These are phyloP conservation scores for Ulota crispa DNA, from an alignment of 225 moss, liverwort and hornwort genomes.

Conservation along the genomic window DNA sequence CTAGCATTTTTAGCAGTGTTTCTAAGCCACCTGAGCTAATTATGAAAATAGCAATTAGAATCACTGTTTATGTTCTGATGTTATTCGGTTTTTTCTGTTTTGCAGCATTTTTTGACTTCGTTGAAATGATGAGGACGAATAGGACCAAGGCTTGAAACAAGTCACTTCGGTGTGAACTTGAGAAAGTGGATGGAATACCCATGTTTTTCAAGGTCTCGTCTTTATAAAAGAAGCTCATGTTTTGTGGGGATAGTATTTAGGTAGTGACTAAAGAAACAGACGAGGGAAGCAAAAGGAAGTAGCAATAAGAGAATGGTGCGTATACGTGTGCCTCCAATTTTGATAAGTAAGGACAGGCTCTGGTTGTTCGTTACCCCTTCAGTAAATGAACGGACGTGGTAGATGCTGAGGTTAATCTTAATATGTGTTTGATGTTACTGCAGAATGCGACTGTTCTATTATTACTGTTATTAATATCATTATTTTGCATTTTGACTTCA, in stretches of 20 bases:
- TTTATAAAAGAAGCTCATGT: conserved; percentile 12
- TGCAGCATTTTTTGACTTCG: conserved; percentile 92
- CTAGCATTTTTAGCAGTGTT: no score
- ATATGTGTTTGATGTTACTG: no score
- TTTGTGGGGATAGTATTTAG: conserved; percentile 26
- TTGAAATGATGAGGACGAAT: conserved; percentile 81
- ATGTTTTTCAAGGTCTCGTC: conserved; percentile 3
- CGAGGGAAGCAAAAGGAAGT: conserved; percentile 11
- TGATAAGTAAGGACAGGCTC: neutral
- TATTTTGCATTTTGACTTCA: no score
- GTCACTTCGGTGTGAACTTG: neutral
- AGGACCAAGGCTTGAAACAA: conserved; percentile 39
- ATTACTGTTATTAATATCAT: neutral
- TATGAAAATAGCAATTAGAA: no score
- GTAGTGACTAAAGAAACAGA: conserved; percentile 6
- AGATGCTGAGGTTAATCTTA: conserved; percentile 7
- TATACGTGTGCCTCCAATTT: conserved; percentile 21
- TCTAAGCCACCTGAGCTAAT: no score
- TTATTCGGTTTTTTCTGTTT: conserved; percentile 24
- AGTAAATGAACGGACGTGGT: neutral
- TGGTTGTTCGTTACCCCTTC: no score
- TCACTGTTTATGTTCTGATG: conserved; percentile 23
- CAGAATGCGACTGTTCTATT: neutral
- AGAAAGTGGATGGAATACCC: conserved; percentile 11
- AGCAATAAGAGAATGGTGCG: conserved; percentile 40